These are phyloP conservation scores for Lactarius hengduanensis DNA, from an alignment of 768 basidiomycete species.

Conservation along the genomic window DNA sequence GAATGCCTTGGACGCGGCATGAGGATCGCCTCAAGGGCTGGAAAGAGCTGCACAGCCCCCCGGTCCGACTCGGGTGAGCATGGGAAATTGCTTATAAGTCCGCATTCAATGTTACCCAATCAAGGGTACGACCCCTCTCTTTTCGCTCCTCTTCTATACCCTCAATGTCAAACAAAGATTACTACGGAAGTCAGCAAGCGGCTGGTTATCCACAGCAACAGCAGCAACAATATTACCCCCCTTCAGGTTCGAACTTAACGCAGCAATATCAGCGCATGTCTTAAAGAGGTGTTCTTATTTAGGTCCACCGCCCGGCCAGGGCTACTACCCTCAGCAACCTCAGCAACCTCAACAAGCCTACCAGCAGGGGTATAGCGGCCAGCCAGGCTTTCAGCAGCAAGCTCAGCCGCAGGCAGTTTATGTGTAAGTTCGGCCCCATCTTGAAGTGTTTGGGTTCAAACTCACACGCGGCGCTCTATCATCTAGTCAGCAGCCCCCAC, in stretches of 20 bases:
- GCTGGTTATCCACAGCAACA: conserved; percentile 46
- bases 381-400: conserved; percentile 51
- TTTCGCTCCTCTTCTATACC: conserved; percentile 22
- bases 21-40: neutral
- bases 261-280: conserved; percentile 28
- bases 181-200: conserved; percentile 46
- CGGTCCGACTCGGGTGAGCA: neutral
- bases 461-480: conserved; percentile 28
- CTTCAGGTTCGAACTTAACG: conserved; percentile 41
- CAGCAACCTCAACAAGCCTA: conserved; percentile 74
- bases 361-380: conserved; percentile 48
- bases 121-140: neutral
- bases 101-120: neutral
- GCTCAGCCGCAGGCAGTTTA: conserved; percentile 79
- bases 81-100: conserved; percentile 23
- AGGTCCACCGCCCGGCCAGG: conserved; percentile 60
- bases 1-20: neutral
- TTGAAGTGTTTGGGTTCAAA: neutral
- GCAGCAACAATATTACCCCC: conserved; percentile 50
- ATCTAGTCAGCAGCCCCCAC: conserved; percentile 47
- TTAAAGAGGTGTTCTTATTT: conserved; percentile 26
- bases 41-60: neutral
- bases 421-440: conserved; percentile 52
- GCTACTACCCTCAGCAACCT: conserved; percentile 74
- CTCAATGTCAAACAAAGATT: conserved; percentile 67